These are phyloP conservation scores for Thalassiosira hispida DNA, from an alignment of 352 stramenopile species.

Conservation along the genomic window DNA sequence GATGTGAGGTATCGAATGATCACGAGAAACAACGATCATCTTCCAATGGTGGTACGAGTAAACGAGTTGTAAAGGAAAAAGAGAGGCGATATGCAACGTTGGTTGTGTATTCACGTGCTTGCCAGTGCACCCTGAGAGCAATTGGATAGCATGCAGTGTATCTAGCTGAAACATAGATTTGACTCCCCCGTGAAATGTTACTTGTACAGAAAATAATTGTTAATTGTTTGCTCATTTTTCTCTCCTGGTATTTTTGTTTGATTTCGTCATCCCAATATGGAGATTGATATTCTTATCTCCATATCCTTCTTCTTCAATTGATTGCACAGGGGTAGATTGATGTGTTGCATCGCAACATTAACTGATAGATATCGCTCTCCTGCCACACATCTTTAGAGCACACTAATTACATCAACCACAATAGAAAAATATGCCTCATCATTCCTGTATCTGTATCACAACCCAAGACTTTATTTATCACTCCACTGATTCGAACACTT, in stretches of 20 bases:
- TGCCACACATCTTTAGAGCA: too few relatives aligned
- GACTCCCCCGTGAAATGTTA: too few relatives aligned
- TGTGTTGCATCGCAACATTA: too few relatives aligned
- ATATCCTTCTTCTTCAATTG: too few relatives aligned
- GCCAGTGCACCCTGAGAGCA: not conserved
- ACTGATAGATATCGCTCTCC: too few relatives aligned
- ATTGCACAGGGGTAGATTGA: too few relatives aligned
- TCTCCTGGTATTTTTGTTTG: not conserved
- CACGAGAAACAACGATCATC: not conserved
- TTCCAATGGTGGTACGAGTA: not conserved
- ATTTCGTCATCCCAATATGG: not conserved
- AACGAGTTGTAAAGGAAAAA: conserved; percentile 9
- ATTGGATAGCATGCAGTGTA: too few relatives aligned
- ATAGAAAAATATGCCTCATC: not conserved
- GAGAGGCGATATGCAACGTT: conserved; percentile 44
- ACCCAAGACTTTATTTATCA: conserved; percentile 73
- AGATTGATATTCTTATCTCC: not conserved
- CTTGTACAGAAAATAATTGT: too few relatives aligned
- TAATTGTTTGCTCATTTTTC: too few relatives aligned
- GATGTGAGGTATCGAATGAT: conserved; percentile 14
- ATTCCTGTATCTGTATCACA: not conserved
- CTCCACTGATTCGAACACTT: conserved; percentile 97
- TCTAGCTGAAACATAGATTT: too few relatives aligned
- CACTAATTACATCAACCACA: too few relatives aligned
- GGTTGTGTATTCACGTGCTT: conserved; percentile 47